Conservation (phyloP, 192 early-diverging fungal species). For the Diversispora eburnea region DNA sequence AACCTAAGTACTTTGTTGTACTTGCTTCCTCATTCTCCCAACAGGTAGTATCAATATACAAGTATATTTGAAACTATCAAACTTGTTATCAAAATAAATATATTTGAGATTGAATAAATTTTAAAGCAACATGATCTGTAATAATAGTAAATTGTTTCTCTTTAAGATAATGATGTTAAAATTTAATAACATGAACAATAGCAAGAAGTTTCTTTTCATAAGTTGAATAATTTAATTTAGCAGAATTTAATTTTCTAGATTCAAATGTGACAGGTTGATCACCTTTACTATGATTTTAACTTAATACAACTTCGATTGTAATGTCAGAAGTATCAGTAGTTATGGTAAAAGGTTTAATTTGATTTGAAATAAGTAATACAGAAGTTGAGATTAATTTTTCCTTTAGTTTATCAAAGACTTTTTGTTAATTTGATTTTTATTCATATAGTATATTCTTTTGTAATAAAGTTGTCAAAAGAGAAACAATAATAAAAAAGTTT, state of each 20-base stretch:
- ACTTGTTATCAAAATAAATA: constrained; percentile 14
- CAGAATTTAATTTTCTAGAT: constrained; percentile 32
- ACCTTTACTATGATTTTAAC: constrained; percentile 31
- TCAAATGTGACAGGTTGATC: constrained; percentile 35
- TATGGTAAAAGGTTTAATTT: constrained; percentile 20
- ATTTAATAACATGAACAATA: constrained; percentile 36
- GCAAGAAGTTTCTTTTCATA: constrained; percentile 42
- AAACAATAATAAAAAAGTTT: constrained; percentile 23
- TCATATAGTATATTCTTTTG: constrained; percentile 30
- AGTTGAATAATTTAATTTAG: constrained; percentile 32
- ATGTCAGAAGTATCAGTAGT: constrained; percentile 42
- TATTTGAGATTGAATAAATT: constrained; percentile 40
- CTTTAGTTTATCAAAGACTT: constrained; percentile 34
- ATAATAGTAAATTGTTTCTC: constrained; percentile 29
- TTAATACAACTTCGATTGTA: constrained; percentile 39
- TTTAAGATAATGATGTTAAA: constrained; percentile 39
- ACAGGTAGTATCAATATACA: too few relatives aligned
- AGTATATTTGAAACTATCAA: too few relatives aligned
- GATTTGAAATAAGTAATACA: constrained; percentile 32
- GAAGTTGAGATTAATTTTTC: constrained; percentile 25
- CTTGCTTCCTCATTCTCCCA: too few relatives aligned
- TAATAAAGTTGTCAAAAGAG: constrained; percentile 26
- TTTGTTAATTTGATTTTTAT: constrained; percentile 22
- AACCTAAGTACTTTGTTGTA: too few relatives aligned
- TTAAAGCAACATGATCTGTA: constrained; percentile 42